Percentiles rank a stretch among this genome's conserved stretches.
phyloP scores from a whole-genome alignment of 2,329 filamentous ascomycete genomes.

The Aspergillus sp. region DNA sequence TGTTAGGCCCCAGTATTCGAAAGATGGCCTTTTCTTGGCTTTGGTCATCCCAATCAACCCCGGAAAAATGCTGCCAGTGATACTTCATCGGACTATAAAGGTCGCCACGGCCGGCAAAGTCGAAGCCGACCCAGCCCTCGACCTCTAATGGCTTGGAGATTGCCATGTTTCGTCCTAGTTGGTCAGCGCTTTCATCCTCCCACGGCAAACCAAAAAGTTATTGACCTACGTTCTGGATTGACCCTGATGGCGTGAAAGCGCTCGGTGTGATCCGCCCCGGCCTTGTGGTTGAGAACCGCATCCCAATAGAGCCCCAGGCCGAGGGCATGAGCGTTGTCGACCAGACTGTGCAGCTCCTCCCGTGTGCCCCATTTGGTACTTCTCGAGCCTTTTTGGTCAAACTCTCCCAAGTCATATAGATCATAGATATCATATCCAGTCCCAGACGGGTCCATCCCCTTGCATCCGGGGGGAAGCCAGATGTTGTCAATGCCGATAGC shows the following conservation, averaged over 20 bases:
- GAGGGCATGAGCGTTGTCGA: conserved; percentile 48
- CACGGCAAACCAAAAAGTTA: neutral
- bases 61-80: conserved; percentile 65
- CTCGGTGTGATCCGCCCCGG: conserved; percentile 65
- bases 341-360: conserved; percentile 57
- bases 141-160: conserved; percentile 48
- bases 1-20: conserved; percentile 61
- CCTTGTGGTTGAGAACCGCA: conserved; percentile 70
- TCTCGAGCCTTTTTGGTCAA: conserved; percentile 63
- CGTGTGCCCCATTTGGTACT: conserved; percentile 68
- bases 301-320: conserved; percentile 65
- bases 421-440: conserved; percentile 72
- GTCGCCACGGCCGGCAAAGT: conserved; percentile 1
- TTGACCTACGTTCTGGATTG: conserved; percentile 46
- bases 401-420: conserved; percentile 69
- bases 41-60: conserved; percentile 64
- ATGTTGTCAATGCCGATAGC: conserved; percentile 60
- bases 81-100: conserved; percentile 63
- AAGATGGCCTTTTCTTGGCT: conserved; percentile 59
- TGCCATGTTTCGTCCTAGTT: neutral
- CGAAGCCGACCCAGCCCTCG: conserved; percentile 65
- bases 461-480: conserved; percentile 71
- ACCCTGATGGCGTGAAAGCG: conserved; percentile 63
- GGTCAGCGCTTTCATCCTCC: neutral
- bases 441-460: conserved; percentile 58